Conservation (phyloP, 23 red algal species). For the Pyropia haitanensis region DNA sequence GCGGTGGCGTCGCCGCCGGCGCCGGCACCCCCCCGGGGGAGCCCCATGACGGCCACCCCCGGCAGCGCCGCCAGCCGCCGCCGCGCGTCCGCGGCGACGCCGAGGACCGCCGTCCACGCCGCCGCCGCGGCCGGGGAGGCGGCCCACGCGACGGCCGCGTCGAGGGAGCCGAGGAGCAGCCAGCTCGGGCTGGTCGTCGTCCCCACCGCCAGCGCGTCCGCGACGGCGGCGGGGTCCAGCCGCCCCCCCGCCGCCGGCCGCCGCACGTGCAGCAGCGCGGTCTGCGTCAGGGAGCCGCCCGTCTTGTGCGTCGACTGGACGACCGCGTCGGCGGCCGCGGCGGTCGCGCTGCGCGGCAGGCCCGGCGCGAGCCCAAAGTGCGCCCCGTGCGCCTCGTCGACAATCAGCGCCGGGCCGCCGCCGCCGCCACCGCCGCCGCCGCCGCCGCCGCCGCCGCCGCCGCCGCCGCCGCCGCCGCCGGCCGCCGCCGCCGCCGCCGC, state of each 20-base stretch:
- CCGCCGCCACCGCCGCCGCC: no score
- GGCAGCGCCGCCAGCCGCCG: background rate
- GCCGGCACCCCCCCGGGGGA: background rate
- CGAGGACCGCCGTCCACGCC: no score
- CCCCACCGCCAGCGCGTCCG: slow-evolving; percentile 48
- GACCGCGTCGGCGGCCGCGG: slow-evolving; percentile 65
- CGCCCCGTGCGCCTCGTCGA: slow-evolving; percentile 95
- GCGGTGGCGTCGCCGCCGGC: no score
- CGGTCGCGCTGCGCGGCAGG: slow-evolving; percentile 46
- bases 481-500: background rate
- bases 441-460: no score
- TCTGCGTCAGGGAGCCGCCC: slow-evolving; percentile 58
- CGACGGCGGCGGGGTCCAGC: slow-evolving; percentile 12
- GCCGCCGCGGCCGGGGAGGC: no score
- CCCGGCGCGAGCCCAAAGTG: slow-evolving; percentile 57
- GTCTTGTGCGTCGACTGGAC: slow-evolving; percentile 91
- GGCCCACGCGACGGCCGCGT: slow-evolving; percentile 30
- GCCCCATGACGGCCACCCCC: slow-evolving; percentile 7
- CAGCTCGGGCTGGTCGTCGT: slow-evolving; percentile 73
- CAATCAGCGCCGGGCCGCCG: slow-evolving; percentile 33
- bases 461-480: background rate
- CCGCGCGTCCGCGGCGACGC: background rate
- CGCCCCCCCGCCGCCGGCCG: slow-evolving; percentile 9
- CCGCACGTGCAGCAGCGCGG: slow-evolving; percentile 88
- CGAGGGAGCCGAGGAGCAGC: slow-evolving; percentile 68